Conservation (phyloP, 2,329 filamentous ascomycete species). For the Colletotrichum magnum region DNA sequence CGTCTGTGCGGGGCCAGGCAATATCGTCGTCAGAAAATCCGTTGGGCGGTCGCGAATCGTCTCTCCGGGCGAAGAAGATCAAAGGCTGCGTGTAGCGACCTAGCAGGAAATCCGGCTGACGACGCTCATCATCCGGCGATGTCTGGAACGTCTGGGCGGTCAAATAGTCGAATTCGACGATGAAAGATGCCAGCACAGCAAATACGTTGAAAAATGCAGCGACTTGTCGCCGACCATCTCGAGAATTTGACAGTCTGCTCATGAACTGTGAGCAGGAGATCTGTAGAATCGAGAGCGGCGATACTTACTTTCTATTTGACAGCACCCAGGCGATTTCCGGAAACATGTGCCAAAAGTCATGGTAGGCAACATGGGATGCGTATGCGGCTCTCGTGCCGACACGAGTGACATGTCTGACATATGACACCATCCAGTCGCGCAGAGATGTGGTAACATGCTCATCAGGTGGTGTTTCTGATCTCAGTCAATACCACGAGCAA, state of each 20-base stretch:
- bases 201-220: constrained; percentile 58
- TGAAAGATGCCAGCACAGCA: constrained; percentile 65
- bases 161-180: constrained; percentile 64
- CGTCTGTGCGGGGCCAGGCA: constrained; percentile 42
- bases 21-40: constrained; percentile 47
- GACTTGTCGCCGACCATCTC: constrained; percentile 44
- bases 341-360: constrained; percentile 66
- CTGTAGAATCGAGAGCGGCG: too few relatives aligned
- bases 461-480: constrained; percentile 58
- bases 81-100: constrained; percentile 63
- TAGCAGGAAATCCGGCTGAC: constrained; percentile 58
- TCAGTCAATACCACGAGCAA: constrained; percentile 44
- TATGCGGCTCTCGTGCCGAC: constrained; percentile 53
- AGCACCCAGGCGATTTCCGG: constrained; percentile 64
- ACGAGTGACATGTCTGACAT: constrained; percentile 57
- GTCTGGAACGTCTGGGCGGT: constrained; percentile 41
- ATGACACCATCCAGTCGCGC: constrained; percentile 65
- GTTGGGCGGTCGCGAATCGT: constrained; percentile 43
- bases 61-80: constrained; percentile 45
- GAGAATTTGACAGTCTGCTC: constrained; percentile 17
- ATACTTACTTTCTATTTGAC: constrained; percentile 42
- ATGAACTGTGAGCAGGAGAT: not conserved
- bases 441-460: constrained; percentile 61
- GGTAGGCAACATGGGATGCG: constrained; percentile 61
- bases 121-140: constrained; percentile 45